Evolutionary conservation across 129 eudicot species (phyloP), one percentile per base, ranked within the genome.

Genomic region (Smallanthus sonchifolius): DNA sequence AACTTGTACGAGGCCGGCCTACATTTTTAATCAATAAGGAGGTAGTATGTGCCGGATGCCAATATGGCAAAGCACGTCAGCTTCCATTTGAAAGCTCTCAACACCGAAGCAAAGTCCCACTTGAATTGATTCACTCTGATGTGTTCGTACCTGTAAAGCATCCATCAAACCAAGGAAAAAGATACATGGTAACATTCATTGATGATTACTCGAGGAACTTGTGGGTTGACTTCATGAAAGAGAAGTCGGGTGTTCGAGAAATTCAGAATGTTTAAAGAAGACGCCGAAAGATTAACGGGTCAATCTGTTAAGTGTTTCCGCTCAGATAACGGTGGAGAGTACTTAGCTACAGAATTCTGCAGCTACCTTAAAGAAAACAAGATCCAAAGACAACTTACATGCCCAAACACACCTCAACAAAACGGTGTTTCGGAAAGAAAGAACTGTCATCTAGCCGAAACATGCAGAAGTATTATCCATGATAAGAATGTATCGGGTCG

Each of bases 51-150:
- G 68, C 17, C 5, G 70, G 70, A 11, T 77, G 76, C 11, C 63
- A 69, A 64, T 77, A 56, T 59, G 70, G 82, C 1, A 77, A 77
- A 19, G 82, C 76, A 11, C 70, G 69, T 45, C 61, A 59, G 45
- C 37, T 77, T 20, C 82, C 60, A 0, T 77, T 14, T 13, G 24
- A 57, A 9, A 56, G 32, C 4, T 77, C 69, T 6, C 65, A 19
- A 37, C 52, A 72, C 15, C 39, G 13, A 45, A 51, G 51, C 4
- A 9, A 45, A 5, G 64, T 2, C 6, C 48, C 82, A 0, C 45
- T 77, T 5, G 63, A 60, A n/a, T 3, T 77, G 0, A 47, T 68
- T 2, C 76, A 77, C 52, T 56, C 82, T 2, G 60, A 79, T 32
- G 70, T 72, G 24, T 55, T 79, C 42, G 68, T 74, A 5, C 42